Evolutionary conservation across 176 grass and related monocot species (phyloP).

Genomic region (Aegilops umbellulata): DNA sequence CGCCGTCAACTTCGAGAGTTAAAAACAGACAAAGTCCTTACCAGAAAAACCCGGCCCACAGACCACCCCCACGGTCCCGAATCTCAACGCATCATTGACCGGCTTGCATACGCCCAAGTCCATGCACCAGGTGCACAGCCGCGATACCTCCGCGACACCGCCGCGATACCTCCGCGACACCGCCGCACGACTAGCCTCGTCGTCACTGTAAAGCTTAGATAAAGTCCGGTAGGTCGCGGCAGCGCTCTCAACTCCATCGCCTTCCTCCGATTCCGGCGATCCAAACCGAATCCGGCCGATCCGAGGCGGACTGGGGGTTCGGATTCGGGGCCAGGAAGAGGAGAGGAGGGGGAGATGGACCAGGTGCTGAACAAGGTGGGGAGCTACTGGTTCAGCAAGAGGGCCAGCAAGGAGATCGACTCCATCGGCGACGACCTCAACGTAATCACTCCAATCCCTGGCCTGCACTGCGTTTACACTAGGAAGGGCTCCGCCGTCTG

Average conservation of each 20-base stretch:
- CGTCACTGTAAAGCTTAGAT: neutral
- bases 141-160: too few species aligned
- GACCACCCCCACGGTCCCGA: accelerated
- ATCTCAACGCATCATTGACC: neutral
- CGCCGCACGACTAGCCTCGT: neutral
- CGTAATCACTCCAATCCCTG: slow-evolving; percentile 11
- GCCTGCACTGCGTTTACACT: neutral
- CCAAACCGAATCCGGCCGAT: neutral
- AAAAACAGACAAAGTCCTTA: neutral
- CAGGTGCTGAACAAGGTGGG: slow-evolving; percentile 90
- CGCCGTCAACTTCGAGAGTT: neutral
- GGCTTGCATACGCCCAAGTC: neutral
- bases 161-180: too few species aligned
- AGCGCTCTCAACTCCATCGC: neutral
- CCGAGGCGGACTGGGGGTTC: slow-evolving; percentile 7
- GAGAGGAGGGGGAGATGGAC: slow-evolving; percentile 51
- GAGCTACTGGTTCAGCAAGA: slow-evolving; percentile 91
- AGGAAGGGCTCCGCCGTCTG: neutral
- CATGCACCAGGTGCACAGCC: slow-evolving; percentile 12
- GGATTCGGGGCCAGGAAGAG: neutral
- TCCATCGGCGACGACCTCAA: slow-evolving; percentile 86
- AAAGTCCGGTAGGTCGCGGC: neutral
- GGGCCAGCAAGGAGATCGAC: slow-evolving; percentile 89
- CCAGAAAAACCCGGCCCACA: neutral
- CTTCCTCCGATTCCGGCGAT: slow-evolving; percentile 11